These are phyloP conservation scores for Hypomyces rosellus DNA, from an alignment of 2,329 filamentous ascomycete genomes.

Conservation along the genomic window DNA sequence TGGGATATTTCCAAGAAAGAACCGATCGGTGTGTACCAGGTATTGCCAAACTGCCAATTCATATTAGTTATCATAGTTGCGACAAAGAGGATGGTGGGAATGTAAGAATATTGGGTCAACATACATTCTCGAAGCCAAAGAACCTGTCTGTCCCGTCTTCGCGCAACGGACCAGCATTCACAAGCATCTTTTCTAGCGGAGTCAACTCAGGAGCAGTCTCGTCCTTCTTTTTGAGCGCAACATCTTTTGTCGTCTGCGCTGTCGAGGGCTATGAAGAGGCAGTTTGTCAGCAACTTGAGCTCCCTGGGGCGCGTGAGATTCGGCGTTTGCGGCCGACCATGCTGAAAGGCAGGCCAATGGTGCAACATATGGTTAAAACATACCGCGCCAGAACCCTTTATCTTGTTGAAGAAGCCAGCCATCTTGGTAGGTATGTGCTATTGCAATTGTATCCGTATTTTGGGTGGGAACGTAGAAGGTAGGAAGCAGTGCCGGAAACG, in stretches of 20 bases:
- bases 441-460: neutral
- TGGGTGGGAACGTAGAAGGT: constrained; percentile 2
- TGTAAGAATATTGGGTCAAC: constrained; percentile 29
- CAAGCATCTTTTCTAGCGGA: constrained; percentile 67
- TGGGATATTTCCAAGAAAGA: neutral
- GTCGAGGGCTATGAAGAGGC: constrained; percentile 35
- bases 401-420: constrained; percentile 54
- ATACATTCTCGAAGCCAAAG: constrained; percentile 95
- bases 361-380: constrained; percentile 26
- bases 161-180: constrained; percentile 72
- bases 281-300: constrained; percentile 26
- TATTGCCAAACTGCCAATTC: constrained; percentile 77
- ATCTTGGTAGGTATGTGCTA: constrained; percentile 28
- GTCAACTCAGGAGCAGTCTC: constrained; percentile 53
- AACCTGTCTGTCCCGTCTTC: constrained; percentile 94
- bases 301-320: constrained; percentile 3
- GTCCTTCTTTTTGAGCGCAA: constrained; percentile 48
- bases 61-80: constrained; percentile 28
- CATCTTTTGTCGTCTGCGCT: constrained; percentile 39
- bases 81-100: constrained; percentile 6
- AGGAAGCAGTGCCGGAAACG: constrained; percentile 10
- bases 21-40: constrained; percentile 61
- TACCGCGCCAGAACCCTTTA: constrained; percentile 50
- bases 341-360: neutral
- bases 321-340: no score